These are phyloP conservation scores for Phytophthora citrophthora DNA, from an alignment of 352 stramenopile genomes.

Conservation along the genomic window DNA sequence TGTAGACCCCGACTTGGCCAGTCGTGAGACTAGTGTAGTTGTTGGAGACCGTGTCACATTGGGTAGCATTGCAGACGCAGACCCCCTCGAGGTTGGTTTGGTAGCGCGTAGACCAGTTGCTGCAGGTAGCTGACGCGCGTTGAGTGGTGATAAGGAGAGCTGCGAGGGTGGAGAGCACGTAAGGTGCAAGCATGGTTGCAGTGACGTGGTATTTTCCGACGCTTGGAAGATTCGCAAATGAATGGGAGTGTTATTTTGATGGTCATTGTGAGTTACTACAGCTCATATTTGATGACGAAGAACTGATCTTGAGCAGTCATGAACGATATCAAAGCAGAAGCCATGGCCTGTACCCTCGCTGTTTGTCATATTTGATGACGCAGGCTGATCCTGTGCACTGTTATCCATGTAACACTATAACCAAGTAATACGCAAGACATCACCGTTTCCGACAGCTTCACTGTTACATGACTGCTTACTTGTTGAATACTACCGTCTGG, in stretches of 20 bases:
- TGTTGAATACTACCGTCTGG: slow-evolving; percentile 53
- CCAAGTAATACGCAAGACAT: too few relatives aligned
- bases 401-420: neutral
- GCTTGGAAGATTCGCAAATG: neutral
- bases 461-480: slow-evolving; percentile 14
- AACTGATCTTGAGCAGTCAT: neutral
- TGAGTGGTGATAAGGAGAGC: slow-evolving; percentile 12
- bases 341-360: neutral
- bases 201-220: too few relatives aligned
- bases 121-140: slow-evolving; percentile 30
- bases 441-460: too few relatives aligned
- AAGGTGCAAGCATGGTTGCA: slow-evolving; percentile 11
- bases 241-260: neutral
- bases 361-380: slow-evolving; percentile 13
- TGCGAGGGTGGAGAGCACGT: slow-evolving; percentile 5
- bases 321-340: neutral
- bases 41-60: slow-evolving; percentile 63
- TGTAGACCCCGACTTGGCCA: slow-evolving; percentile 52
- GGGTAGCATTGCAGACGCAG: slow-evolving; percentile 56
- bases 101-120: slow-evolving; percentile 53
- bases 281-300: slow-evolving; percentile 12
- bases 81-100: slow-evolving; percentile 53
- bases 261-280: slow-evolving; percentile 3
- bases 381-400: neutral
- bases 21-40: slow-evolving; percentile 46